Conservation (phyloP, 257 asterid species). For the Echium plantagineum region DNA sequence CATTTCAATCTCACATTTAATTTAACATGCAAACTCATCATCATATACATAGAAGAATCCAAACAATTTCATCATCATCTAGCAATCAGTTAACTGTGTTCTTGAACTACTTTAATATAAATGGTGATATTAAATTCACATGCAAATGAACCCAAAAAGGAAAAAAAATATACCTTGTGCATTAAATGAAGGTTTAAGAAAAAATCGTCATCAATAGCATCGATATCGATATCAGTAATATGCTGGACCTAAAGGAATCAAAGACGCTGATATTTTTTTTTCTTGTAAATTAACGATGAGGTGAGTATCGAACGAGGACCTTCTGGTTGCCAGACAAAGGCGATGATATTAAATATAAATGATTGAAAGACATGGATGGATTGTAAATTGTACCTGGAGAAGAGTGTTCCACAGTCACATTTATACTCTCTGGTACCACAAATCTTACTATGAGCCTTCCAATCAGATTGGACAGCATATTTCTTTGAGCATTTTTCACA, state of each 20-base stretch:
- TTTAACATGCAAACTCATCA: background rate
- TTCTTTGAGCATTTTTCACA: constrained; percentile 85
- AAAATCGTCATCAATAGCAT: no score
- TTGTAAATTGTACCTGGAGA: constrained; percentile 56
- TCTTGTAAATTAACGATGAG: no score
- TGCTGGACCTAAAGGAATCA: no score
- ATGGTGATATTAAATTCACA: constrained; percentile 17
- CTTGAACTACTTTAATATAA: background rate
- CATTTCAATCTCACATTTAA: no score
- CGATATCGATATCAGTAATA: no score
- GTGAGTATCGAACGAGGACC: no score
- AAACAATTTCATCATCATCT: no score
- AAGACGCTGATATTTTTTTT: no score
- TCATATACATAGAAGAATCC: no score
- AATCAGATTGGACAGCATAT: constrained; percentile 88
- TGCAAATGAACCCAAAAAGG: background rate
- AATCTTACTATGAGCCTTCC: constrained; percentile 95
- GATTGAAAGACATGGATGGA: constrained; percentile 1
- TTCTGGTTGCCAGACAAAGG: no score
- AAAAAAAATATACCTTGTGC: background rate
- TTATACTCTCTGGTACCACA: constrained; percentile 93
- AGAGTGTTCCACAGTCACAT: constrained; percentile 92
- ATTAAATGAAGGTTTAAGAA: constrained; percentile 5
- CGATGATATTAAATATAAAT: no score
- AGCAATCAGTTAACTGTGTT: no score